These are phyloP conservation scores for Chaetomium sp. DNA, from an alignment of 2,329 filamentous ascomycete genomes.

Conservation along the genomic window DNA sequence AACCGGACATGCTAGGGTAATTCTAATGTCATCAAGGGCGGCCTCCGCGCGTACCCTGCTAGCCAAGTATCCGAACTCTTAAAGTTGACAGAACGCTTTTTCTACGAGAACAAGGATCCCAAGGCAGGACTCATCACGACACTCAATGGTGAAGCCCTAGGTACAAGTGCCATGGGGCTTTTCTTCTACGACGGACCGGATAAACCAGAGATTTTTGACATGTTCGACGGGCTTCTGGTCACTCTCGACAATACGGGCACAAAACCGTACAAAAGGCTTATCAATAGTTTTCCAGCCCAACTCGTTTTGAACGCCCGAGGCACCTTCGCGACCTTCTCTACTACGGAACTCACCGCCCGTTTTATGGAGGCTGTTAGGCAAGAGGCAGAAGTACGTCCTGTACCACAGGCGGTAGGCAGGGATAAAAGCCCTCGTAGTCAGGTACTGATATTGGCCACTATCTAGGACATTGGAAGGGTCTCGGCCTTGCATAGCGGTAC, in stretches of 20 bases:
- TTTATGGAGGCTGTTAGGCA: conserved; percentile 35
- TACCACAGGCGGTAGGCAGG: too few species aligned
- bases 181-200: conserved; percentile 39
- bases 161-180: conserved; percentile 27
- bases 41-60: conserved; percentile 28
- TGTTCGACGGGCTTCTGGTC: conserved; percentile 32
- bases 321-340: conserved; percentile 37
- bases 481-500: conserved; percentile 29
- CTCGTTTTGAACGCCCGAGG: conserved; percentile 32
- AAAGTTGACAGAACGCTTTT: conserved; percentile 36
- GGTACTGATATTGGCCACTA: not conserved
- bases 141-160: conserved; percentile 27
- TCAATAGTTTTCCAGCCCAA: conserved; percentile 29
- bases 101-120: conserved; percentile 34
- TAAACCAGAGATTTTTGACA: conserved; percentile 32
- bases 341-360: conserved; percentile 31
- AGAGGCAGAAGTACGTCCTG: conserved; percentile 30
- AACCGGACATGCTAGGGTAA: too few species aligned
- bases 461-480: conserved; percentile 8
- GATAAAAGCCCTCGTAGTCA: too few species aligned
- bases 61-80: conserved; percentile 31
- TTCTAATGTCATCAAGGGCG: conserved; percentile 21
- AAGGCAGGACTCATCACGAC: conserved; percentile 39
- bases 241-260: conserved; percentile 17
- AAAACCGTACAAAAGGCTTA: conserved; percentile 28